Conservation (phyloP, 202 grass and related monocot species). For the Panicum virgatum region DNA sequence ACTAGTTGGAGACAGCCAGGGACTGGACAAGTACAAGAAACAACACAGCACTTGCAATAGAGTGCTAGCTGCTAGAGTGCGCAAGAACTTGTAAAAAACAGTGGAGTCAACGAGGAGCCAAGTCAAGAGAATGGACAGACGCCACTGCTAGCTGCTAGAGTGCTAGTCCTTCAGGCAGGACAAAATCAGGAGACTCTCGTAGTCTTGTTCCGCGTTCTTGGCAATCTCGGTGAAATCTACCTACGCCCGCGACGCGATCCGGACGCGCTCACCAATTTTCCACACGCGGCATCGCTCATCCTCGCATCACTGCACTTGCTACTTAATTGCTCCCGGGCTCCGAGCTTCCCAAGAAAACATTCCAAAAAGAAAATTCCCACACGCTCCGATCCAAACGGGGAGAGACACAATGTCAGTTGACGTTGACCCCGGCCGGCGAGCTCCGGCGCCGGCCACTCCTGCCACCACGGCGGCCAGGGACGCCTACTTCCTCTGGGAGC, state of each 20-base stretch:
- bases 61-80: too few relatives aligned
- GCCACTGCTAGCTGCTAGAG: not conserved
- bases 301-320: not conserved
- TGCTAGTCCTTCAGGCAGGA: not conserved
- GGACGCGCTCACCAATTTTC: not conserved
- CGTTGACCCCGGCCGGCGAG: not conserved
- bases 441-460: not conserved
- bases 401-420: not conserved
- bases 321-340: not conserved
- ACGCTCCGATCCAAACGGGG: not conserved
- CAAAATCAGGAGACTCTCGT: not conserved
- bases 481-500: slow-evolving; percentile 41
- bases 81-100: not conserved
- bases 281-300: not conserved
- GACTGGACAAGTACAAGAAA: not conserved
- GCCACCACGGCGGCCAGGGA: not conserved
- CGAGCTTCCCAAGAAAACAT: not conserved
- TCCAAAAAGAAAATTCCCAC: too few relatives aligned
- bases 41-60: not conserved
- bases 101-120: not conserved
- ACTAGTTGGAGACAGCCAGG: not conserved
- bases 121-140: not conserved
- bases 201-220: not conserved
- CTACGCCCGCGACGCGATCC: not conserved
- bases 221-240: not conserved